Base-by-base conservation (phyloP, 306 rosid species). In the Echinosophora koreensis region DNA sequence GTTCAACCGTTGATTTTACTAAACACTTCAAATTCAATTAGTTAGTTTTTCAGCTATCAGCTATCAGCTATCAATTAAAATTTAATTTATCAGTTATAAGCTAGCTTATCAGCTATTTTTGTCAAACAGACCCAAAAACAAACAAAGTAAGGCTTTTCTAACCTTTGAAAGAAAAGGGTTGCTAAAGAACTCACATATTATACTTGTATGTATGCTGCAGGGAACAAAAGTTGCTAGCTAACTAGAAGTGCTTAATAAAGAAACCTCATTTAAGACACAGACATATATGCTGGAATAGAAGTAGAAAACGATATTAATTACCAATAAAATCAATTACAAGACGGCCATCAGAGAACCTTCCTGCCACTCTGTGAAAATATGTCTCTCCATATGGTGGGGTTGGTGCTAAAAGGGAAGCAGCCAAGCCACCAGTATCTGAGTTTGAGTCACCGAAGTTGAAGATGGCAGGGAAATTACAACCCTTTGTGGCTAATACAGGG, bases 361-460 rank as follows among this genome's bases (percentile, higher is more conserved):
- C 85, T 0, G 47, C 55, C 5, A 84, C 80, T 44, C 27, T 54
- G 78, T 41, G 71, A 64, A 86, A 80, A 38, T 55, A 83, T 34
- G 87, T 86, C 65, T 80, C 77, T 10, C 92, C 96, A 37, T 86
- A 69, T 11, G 92, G 92, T 1, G 81, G 58, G 0, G 66, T 50
- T 39, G 71, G 84, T 57, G 77, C 41, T 0, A 2, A 0, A 47
- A 67, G 17, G 1, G 84, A 38, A 14, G 77, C 83, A 11, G 87
- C 73, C 34, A 61, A 35, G 49, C 86, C 89, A 34, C 91, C 91
- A 0, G 90, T 86, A 5, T 90, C 95, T 0, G 89, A 83, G 37
- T 86, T 86, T 3, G 88, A 88, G 78, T 74, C 89, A 8, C 90
- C 92, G 11, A 88, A 88, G 73, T 85, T 85, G 38, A 88, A 85